phyloP scores from a whole-genome alignment of 345 rosid species.

The Gossypium australe region DNA sequence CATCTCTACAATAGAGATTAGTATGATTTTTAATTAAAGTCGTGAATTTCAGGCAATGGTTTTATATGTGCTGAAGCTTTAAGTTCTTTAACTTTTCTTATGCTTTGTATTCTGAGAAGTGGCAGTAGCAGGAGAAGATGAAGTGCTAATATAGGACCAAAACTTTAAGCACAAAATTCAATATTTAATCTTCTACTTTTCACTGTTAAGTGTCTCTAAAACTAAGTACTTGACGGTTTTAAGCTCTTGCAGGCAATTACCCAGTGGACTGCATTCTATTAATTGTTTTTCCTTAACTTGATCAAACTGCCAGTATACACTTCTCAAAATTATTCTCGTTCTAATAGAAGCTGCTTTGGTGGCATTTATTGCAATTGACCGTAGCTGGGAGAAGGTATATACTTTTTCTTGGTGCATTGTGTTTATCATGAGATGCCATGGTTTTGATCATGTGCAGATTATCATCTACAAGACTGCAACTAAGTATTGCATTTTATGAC shows the following conservation, averaged over 20 bases:
- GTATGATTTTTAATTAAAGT: not conserved
- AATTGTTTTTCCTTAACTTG: constrained; percentile 28
- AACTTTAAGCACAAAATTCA: not conserved
- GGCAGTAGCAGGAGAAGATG: not conserved
- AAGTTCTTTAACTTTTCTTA: not conserved
- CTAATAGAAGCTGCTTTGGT: constrained; percentile 73
- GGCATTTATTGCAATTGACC: constrained; percentile 76
- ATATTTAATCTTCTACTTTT: not conserved
- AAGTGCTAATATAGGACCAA: not conserved
- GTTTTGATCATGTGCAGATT: not conserved
- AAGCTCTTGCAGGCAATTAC: not conserved
- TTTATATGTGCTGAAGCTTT: not conserved
- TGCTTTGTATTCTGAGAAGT: not conserved
- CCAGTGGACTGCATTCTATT: not conserved
- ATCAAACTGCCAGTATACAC: constrained; percentile 44
- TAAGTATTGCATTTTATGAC: constrained; percentile 10
- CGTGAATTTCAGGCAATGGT: not conserved
- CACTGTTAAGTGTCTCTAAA: not conserved
- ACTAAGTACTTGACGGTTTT: not conserved
- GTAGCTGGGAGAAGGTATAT: constrained; percentile 69
- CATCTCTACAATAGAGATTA: not conserved
- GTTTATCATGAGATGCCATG: not conserved
- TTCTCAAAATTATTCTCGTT: constrained; percentile 56
- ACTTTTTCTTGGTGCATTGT: constrained; percentile 8
- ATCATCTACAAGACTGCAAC: not conserved